Evolutionary conservation across 1,139 yeast species (phyloP).

Genomic region (Yamadazyma siamensis): DNA sequence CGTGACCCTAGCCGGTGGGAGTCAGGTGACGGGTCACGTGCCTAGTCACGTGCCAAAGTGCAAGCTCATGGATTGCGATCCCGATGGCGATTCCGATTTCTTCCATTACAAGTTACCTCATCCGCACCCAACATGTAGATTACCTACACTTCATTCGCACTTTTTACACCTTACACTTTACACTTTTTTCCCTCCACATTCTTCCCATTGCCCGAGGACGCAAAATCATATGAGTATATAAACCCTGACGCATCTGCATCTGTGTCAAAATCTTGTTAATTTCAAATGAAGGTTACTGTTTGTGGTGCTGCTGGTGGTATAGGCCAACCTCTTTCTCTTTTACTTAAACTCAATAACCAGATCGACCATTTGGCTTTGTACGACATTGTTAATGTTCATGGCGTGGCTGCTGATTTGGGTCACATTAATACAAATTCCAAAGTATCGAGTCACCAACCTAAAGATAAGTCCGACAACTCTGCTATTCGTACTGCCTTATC

Average conservation of each 20-base stretch:
- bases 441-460: constrained; percentile 56
- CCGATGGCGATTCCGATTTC: too few species aligned
- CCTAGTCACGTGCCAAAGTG: too few species aligned
- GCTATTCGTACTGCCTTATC: constrained; percentile 50
- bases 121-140: too few species aligned
- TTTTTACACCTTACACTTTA: too few species aligned
- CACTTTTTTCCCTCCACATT: too few species aligned
- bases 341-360: constrained; percentile 55
- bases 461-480: constrained; percentile 43
- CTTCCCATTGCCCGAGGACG: constrained; percentile 4
- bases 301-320: constrained; percentile 82
- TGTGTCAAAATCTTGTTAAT: background rate
- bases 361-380: constrained; percentile 57
- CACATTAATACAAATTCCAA: constrained; percentile 63
- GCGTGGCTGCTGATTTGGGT: constrained; percentile 72
- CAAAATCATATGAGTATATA: constrained; percentile 7
- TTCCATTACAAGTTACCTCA: too few species aligned
- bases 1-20: background rate
- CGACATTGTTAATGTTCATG: constrained; percentile 66
- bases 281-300: constrained; percentile 65
- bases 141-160: too few species aligned
- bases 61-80: too few species aligned
- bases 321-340: constrained; percentile 70
- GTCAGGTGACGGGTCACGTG: background rate
- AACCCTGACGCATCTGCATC: too few species aligned